Evolutionary conservation across 1,139 yeast species (phyloP).

Genomic region (Blastobotrys apis): DNA sequence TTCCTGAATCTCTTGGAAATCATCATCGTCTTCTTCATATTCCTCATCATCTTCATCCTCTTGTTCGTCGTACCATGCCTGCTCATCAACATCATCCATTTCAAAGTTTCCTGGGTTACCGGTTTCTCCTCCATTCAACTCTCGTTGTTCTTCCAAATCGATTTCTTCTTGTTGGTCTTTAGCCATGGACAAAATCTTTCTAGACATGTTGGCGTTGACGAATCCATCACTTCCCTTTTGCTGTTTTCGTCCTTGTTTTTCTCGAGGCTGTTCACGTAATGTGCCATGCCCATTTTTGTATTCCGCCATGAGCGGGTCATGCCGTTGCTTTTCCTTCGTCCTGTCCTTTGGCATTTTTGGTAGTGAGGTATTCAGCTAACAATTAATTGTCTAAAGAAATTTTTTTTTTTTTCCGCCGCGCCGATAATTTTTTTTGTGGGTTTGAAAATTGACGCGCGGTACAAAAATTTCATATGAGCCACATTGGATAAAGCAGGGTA

Average conservation of each 20-base stretch:
- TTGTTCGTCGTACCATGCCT: slow-evolving; percentile 31
- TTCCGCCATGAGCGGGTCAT: slow-evolving; percentile 77
- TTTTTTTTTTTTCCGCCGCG: neutral
- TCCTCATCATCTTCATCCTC: slow-evolving; percentile 41
- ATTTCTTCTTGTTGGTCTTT: slow-evolving; percentile 89
- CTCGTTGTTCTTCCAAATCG: slow-evolving; percentile 55
- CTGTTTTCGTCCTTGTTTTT: slow-evolving; percentile 20
- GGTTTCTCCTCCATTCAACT: slow-evolving; percentile 25
- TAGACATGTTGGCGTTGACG: slow-evolving; percentile 76
- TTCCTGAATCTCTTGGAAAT: slow-evolving; percentile 46
- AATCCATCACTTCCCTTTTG: slow-evolving; percentile 49
- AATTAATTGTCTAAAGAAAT: too few species aligned
- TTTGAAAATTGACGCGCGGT: too few species aligned
- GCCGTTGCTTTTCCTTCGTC: slow-evolving; percentile 41
- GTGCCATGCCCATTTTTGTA: slow-evolving; percentile 69
- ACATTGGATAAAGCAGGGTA: too few species aligned
- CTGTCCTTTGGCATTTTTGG: slow-evolving; percentile 32
- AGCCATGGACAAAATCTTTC: slow-evolving; percentile 84
- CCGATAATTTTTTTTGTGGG: too few species aligned
- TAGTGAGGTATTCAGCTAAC: neutral
- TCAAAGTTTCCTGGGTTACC: neutral
- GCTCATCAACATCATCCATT: slow-evolving; percentile 31
- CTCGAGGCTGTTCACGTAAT: slow-evolving; percentile 44
- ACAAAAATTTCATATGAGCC: too few species aligned
- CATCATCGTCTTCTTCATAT: slow-evolving; percentile 41